phyloP scores from a whole-genome alignment of 2,329 filamentous ascomycete genomes.

The Neonectria ditissima region DNA sequence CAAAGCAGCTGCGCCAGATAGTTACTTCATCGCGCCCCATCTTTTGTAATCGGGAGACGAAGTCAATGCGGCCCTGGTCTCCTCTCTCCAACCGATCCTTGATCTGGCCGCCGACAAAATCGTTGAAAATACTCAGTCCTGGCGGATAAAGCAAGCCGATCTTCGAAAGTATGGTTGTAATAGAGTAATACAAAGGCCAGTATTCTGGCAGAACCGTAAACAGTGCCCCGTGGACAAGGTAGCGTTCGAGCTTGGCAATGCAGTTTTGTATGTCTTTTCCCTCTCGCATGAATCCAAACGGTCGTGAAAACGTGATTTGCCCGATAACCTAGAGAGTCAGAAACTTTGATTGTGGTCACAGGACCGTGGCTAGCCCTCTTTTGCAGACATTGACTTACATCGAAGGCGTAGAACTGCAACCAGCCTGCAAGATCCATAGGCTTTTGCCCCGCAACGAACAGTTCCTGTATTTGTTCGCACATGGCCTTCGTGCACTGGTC shows the following conservation, averaged over 20 bases:
- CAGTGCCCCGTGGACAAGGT: constrained; percentile 9
- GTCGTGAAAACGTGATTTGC: constrained; percentile 9
- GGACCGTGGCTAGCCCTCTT: not conserved
- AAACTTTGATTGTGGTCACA: not conserved
- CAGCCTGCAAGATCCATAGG: constrained; percentile 10
- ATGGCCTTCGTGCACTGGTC: constrained; percentile 14
- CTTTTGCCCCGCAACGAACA: not conserved
- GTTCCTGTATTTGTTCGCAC: not conserved
- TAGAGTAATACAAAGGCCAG: constrained; percentile 8
- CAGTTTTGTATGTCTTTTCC: constrained; percentile 15
- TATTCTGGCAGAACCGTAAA: constrained; percentile 20
- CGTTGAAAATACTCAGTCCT: constrained; percentile 1
- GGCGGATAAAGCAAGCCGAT: not conserved
- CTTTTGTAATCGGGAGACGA: constrained; percentile 7
- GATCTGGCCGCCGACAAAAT: constrained; percentile 17
- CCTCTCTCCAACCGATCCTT: constrained; percentile 10
- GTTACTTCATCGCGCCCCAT: constrained; percentile 12
- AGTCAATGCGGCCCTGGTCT: constrained; percentile 4
- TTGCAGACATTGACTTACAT: constrained; percentile 3
- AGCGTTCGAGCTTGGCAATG: constrained; percentile 22
- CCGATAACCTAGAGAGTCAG: constrained; percentile 9
- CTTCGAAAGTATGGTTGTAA: not conserved
- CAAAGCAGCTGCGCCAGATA: constrained; percentile 16
- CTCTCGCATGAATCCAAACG: constrained; percentile 21
- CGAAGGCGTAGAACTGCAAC: constrained; percentile 22